Evolutionary conservation across 2,329 filamentous ascomycete genomes (phyloP), one percentile per base, ranked within the genome.

Genomic region (Xylaria sp.): DNA sequence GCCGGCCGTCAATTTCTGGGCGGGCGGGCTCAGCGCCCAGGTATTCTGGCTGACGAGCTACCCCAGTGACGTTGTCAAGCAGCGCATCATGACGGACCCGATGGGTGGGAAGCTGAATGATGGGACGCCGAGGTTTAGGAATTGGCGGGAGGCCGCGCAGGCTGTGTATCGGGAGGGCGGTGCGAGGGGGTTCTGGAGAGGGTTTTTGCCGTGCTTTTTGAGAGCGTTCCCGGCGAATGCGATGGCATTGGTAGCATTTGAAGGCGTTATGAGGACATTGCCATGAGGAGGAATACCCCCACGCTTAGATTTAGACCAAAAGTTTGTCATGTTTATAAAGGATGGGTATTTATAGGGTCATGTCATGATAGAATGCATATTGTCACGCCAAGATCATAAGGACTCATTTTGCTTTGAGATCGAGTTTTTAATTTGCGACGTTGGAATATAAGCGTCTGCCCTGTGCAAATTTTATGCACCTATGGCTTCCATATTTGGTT

Each of bases 151-250:
- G 73, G 96, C 95, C 0, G 95, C 93, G 0, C 83, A 78, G 61
- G 87, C 91, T 0, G 92, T 98, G 1, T 97, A 92, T 75, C 84
- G 83, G 56, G 94, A 98, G 78, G 82, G 82, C 56, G 96, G 96
- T 1, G 89, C 82, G 82, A 91, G 82, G 78, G 96, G 94, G 0
- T 98, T 94, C 79, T 98, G 94, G 91, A 87, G 96, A 73, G 96
- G 96, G 0, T 99, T 99, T 76, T 76, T 97, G 76, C 96, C 96
- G 1, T 98, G 95, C 79, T 97, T 98, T 78, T 79, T 98, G 78
- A 85, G 96, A 72, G 96, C 96, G 3, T 98, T 98, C 79, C 96
- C 96, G 14, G 95, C 96, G 27, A 98, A 98, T 83, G 96, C 94
- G 0, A 92, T 96, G 88, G 95, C 96, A 1, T 81, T 98, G 77